Evolutionary conservation across 2,329 filamentous ascomycete species (phyloP), one percentile per base, ranked within the genome.

Genomic region (Endoconidiophora polonica): DNA sequence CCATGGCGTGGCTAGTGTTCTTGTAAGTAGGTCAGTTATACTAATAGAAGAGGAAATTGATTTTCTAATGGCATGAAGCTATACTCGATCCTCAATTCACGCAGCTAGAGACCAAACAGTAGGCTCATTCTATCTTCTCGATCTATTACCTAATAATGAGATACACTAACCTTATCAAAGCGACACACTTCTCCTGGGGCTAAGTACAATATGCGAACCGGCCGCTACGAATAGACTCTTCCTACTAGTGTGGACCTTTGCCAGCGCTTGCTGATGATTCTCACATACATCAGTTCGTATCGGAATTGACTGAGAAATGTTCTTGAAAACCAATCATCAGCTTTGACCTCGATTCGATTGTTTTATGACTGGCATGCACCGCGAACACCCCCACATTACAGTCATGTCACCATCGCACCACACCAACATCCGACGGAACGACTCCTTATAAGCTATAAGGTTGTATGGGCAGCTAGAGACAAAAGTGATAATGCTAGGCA

Each of bases 1-100:
- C 68, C 16, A 75, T 75, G 72, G 72, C 72, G 3, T 62, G 65
- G 44, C 58, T 74, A 10, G 61, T 74, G 20, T 69, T 74, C 52
- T 68, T 68, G 62, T 70, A 60, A 57, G 64, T 53, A 44, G 7
- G 12, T 20, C 9, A 3, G 2, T 2, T 4, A 38, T 1, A 7
- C 24, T 29, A 33, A 33, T 12, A 12, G 29, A 33, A 12, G 29
- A 33, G 9, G 29, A 12, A 33, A 33, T 9, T 10, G 12, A 23
- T 9, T 29, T 36, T 23, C 37, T 16, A 22, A 26, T 14, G 5
- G 39, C 29, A 5, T 24, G 10, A 44, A 68, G 65, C 18, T 67
- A 66, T 43, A 66, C 65, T n/a, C 61, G 63, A 20, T 66, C 66
- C 6, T 67, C 66, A 2, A 68, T 68, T 40, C 61, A 60, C 50